Evolutionary conservation across 2,329 filamentous ascomycete genomes (phyloP), one percentile per base, ranked within the genome.

Genomic region (Cercospora janseana): DNA sequence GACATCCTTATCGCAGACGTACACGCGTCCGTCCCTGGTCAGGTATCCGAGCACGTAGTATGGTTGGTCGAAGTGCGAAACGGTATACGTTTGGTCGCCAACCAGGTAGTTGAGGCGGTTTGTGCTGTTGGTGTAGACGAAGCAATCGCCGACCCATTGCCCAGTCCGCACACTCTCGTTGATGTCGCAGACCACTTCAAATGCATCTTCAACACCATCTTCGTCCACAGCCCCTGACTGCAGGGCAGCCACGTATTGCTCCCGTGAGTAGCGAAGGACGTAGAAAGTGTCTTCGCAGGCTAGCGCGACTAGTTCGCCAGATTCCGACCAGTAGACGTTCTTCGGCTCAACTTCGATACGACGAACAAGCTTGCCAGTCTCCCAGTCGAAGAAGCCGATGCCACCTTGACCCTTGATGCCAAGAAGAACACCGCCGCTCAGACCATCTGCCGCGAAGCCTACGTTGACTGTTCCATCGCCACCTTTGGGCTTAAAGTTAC

Each of bases 101-200:
- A 98, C 92, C 16, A 98, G 82, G 74, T 97, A 97, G 77, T 97
- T 97, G 53, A 98, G 78, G 55, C 93, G 87, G 77, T 97, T 96
- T 7, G 91, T 95, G 69, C 81, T 87, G 78, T 95, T 97, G 48
- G 93, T 96, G 79, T 97, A 98, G 69, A 97, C 91, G 78, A 98
- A 95, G 75, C 92, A 95, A 74, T 98, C 93, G 56, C 93, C 93
- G 50, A 98, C 88, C 93, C 93, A 98, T 74, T 95, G 88, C 61
- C 92, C 93, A 15, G 92, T 96, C 58, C 88, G 87, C 44, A 97
- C 90, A 57, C 85, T 88, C 73, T 97, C 93, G 66, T 86, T 92
- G 66, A 96, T 90, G 68, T 97, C 93, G 18, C 91, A 95, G 47
- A 97, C 88, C 21, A 97, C 87, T 66, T 97, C 93, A 61, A 98